Conservation (phyloP, 2,329 filamentous ascomycete species). For the Pseudocercospora pini-densiflorae region DNA sequence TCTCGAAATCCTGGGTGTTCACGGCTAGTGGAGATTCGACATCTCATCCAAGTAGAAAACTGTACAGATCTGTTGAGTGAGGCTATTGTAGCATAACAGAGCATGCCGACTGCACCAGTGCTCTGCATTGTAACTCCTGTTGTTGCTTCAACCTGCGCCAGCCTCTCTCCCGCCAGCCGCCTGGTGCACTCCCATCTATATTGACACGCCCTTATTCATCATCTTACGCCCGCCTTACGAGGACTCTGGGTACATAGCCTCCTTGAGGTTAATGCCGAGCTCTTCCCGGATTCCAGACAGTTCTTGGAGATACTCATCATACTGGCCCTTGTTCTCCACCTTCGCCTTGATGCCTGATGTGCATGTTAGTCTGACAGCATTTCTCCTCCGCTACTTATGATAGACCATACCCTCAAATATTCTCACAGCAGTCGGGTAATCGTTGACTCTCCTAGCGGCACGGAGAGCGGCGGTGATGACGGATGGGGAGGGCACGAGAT, state of each 20-base stretch:
- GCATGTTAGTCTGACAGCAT: conserved; percentile 25
- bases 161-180: conserved; percentile 10
- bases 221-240: conserved; percentile 27
- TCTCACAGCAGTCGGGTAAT: conserved; percentile 96
- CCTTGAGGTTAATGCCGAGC: conserved; percentile 87
- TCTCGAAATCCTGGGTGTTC: background rate
- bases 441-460: conserved; percentile 94
- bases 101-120: conserved; percentile 5
- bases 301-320: conserved; percentile 93
- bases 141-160: conserved; percentile 13
- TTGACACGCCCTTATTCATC: background rate
- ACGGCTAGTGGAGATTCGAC: background rate
- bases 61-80: conserved; percentile 35
- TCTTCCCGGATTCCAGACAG: conserved; percentile 92
- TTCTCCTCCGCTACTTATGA: background rate
- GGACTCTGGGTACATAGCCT: conserved; percentile 79
- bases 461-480: conserved; percentile 90
- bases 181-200: conserved; percentile 13
- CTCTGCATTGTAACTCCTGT: conserved; percentile 24
- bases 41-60: conserved; percentile 2
- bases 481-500: conserved; percentile 92
- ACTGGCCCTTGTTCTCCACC: conserved; percentile 98
- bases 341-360: conserved; percentile 90
- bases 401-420: conserved; percentile 85
- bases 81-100: conserved; percentile 33